These are phyloP conservation scores for Flaveria brownii DNA, from an alignment of 129 eudicot genomes.

Conservation along the genomic window DNA sequence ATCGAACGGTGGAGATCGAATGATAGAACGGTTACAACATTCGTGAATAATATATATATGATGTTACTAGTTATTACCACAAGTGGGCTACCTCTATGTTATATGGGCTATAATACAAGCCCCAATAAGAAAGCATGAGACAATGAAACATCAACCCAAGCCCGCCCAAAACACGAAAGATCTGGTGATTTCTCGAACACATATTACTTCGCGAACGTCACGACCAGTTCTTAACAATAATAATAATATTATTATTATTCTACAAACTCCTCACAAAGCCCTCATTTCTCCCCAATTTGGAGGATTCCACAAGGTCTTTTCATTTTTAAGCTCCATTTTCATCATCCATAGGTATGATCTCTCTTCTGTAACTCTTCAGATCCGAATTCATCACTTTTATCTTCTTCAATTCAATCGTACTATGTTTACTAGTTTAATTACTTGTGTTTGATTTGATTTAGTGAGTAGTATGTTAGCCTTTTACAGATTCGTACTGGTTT, in stretches of 20 bases:
- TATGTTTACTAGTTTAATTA: constrained; percentile 10
- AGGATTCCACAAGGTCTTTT: constrained; percentile 19
- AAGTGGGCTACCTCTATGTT: too few relatives aligned
- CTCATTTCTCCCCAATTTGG: constrained; percentile 13
- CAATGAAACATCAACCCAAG: background rate
- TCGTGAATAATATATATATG: too few relatives aligned
- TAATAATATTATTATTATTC: background rate
- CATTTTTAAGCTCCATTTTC: constrained; percentile 1
- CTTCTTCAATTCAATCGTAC: background rate
- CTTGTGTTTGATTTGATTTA: background rate
- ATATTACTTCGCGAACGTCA: background rate
- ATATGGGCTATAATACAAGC: too few relatives aligned
- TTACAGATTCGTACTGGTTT: background rate
- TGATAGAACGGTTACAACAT: too few relatives aligned
- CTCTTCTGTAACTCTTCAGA: background rate
- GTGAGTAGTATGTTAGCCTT: background rate
- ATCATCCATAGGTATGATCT: constrained; percentile 32
- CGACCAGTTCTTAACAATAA: background rate
- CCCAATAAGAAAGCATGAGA: too few relatives aligned
- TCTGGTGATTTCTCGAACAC: constrained; percentile 20
- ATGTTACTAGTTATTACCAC: too few relatives aligned
- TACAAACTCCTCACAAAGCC: constrained; percentile 19
- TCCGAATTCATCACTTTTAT: constrained; percentile 24
- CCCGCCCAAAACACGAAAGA: constrained; percentile 23
- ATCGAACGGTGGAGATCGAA: too few relatives aligned